Percentiles rank a stretch among this genome's conserved stretches.
Conservation (phyloP, 257 asterid species). For the Osmanthus fragrans region DNA sequence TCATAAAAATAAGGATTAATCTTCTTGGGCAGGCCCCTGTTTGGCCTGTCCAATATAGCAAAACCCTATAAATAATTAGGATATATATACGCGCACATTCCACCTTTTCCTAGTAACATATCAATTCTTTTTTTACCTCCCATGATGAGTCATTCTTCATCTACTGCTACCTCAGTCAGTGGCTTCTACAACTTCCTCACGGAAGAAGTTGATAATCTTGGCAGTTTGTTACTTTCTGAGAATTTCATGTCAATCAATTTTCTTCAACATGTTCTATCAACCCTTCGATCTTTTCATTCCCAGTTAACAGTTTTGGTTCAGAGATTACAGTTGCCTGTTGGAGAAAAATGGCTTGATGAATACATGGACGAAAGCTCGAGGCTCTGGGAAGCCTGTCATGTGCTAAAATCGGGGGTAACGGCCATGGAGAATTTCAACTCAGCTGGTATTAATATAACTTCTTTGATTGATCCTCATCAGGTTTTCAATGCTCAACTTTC, state of each 20-base stretch:
- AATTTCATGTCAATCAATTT: constrained; percentile 62
- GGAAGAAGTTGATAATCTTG: constrained; percentile 58
- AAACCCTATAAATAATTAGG: no score
- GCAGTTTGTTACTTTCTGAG: constrained; percentile 47
- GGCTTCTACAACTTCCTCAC: constrained; percentile 60
- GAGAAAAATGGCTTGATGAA: constrained; percentile 77
- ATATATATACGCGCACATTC: background rate
- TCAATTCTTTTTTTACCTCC: constrained; percentile 7
- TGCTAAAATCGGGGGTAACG: constrained; percentile 54
- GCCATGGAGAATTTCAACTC: constrained; percentile 57
- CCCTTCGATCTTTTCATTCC: constrained; percentile 60
- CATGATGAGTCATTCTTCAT: constrained; percentile 64
- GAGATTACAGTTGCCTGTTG: constrained; percentile 57
- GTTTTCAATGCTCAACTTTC: constrained; percentile 51
- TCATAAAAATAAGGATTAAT: no score
- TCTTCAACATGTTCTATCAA: constrained; percentile 58
- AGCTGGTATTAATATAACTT: constrained; percentile 37
- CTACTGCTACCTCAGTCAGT: constrained; percentile 40
- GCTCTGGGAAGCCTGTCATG: constrained; percentile 70
- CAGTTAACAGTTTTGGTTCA: constrained; percentile 50
- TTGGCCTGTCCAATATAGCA: no score
- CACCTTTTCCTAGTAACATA: constrained; percentile 21
- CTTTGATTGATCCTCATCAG: constrained; percentile 43
- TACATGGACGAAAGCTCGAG: constrained; percentile 85
- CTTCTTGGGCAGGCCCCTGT: no score